Evolutionary conservation across 2,329 filamentous ascomycete genomes (phyloP).

Genomic region (Aschersonia sp.): DNA sequence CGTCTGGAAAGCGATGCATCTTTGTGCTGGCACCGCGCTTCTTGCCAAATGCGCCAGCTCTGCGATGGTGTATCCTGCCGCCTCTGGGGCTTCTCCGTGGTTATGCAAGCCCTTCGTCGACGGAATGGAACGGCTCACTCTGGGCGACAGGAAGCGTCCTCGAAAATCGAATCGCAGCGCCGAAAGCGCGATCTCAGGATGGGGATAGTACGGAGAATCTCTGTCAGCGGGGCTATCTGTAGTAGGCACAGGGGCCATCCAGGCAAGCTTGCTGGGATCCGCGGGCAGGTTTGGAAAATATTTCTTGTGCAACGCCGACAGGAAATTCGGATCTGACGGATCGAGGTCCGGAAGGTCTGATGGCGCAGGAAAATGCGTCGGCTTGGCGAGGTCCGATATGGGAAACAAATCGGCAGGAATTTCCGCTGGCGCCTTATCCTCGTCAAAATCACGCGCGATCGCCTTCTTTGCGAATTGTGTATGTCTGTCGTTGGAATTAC

Average conservation of each 20-base stretch:
- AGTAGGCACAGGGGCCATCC: conserved; percentile 67
- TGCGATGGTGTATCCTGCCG: conserved; percentile 82
- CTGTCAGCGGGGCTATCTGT: conserved; percentile 48
- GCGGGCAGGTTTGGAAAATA: conserved; percentile 84
- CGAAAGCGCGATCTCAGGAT: conserved; percentile 56
- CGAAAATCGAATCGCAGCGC: conserved; percentile 81
- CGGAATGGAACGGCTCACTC: conserved; percentile 58
- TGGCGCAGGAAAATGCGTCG: conserved; percentile 48
- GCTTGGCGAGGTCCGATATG: conserved; percentile 22
- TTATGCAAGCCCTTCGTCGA: conserved; percentile 76
- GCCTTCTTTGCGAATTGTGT: conserved; percentile 8
- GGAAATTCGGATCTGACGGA: conserved; percentile 68
- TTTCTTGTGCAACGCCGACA: conserved; percentile 71
- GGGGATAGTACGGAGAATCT: conserved; percentile 70
- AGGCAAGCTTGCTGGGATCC: conserved; percentile 73
- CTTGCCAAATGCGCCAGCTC: conserved; percentile 72
- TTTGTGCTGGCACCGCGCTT: conserved; percentile 70
- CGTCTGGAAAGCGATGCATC: conserved; percentile 85
- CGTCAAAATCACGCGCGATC: conserved; percentile 19
- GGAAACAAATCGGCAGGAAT: conserved; percentile 27
- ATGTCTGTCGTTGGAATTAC: neutral
- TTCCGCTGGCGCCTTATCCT: conserved; percentile 26
- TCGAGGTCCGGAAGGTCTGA: conserved; percentile 56
- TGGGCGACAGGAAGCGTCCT: conserved; percentile 66
- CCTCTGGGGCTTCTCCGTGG: conserved; percentile 81